Evolutionary conservation across 1,284 basidiomycete genomes (phyloP), one percentile per base, ranked within the genome.

Genomic region (Prillingera fragicola): DNA sequence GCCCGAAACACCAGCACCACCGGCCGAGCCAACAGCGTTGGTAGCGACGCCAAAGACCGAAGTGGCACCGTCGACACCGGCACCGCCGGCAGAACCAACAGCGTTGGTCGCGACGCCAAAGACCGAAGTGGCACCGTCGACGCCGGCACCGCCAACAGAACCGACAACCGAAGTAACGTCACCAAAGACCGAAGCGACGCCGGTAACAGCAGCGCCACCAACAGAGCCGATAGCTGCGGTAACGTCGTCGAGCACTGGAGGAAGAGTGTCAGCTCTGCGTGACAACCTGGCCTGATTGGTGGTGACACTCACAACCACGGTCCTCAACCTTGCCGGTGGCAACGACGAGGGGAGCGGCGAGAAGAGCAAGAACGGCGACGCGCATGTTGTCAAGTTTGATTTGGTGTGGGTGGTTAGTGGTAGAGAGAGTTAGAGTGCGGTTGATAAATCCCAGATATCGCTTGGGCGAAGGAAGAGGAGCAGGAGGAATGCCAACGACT

Each of bases 341-440:
- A 18, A 25, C 35, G 35, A 37, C 35, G 35, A 37, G 24, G 23
- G 35, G 35, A 18, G 27, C 37, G 23, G 49, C 48, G 36, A 54
- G 7, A 15, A 51, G 26, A 38, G 48, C 15, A 27, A 54, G 18
- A 43, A 43, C 32, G 35, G 52, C 39, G 52, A 52, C 38, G 33
- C 52, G 54, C 57, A 59, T 56, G 33, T 44, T 49, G 37, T n/a
- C n/a, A n/a, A n/a, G n/a, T n/a, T n/a, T n/a, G n/a, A n/a, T n/a
- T 48, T n/a, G n/a, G 26, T 43, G 44, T 36, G 14, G 29, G n/a
- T 22, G 29, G 19, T 27, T 26, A n/a, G n/a, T n/a, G n/a, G n/a
- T n/a, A n/a, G n/a, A n/a, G n/a, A n/a, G n/a, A n/a, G n/a, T n/a
- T n/a, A n/a, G n/a, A n/a, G n/a, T n/a, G n/a, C n/a, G n/a, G n/a